These are phyloP conservation scores for Epicoccum nigrum DNA, from an alignment of 2,329 filamentous ascomycete species.

Conservation along the genomic window DNA sequence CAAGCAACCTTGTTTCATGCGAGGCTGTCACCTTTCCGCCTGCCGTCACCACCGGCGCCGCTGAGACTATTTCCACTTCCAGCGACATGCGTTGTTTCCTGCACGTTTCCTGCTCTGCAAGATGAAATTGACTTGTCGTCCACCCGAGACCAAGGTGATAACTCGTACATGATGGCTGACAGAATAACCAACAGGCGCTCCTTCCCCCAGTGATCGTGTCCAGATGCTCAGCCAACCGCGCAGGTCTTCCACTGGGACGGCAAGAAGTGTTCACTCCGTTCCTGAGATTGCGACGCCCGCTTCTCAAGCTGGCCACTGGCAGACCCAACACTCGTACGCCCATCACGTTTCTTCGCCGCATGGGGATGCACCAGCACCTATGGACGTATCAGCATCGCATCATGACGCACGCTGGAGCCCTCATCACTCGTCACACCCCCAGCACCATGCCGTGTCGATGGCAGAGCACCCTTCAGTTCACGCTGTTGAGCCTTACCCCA, in stretches of 20 bases:
- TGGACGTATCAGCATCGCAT: conserved; percentile 38
- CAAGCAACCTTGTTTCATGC: conserved; percentile 22
- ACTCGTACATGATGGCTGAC: conserved; percentile 28
- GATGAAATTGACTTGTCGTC: conserved; percentile 12
- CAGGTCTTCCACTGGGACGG: conserved; percentile 46
- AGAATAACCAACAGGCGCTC: conserved; percentile 34
- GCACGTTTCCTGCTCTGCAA: conserved; percentile 14
- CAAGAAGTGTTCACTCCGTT: conserved; percentile 47
- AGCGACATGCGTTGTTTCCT: conserved; percentile 35
- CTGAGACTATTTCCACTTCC: conserved; percentile 24
- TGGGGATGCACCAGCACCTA: conserved; percentile 36
- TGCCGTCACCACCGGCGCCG: conserved; percentile 16
- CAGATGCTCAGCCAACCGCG: conserved; percentile 48
- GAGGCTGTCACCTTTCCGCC: conserved; percentile 16
- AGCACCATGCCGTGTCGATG: conserved; percentile 43
- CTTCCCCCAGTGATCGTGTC: conserved; percentile 48
- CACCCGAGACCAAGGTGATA: conserved; percentile 23
- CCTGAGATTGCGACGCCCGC: conserved; percentile 45
- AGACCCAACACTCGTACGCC: conserved; percentile 42
- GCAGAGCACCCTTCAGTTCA: conserved; percentile 41
- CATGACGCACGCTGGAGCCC: conserved; percentile 44
- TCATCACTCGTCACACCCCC: conserved; percentile 41
- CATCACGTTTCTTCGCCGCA: conserved; percentile 46
- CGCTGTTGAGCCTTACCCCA: conserved; percentile 43
- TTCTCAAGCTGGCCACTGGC: conserved; percentile 47